Percentiles rank a stretch among this genome's conserved stretches.
Evolutionary conservation across 1,139 yeast species (phyloP).

Genomic region (Candida tetrigidarum): DNA sequence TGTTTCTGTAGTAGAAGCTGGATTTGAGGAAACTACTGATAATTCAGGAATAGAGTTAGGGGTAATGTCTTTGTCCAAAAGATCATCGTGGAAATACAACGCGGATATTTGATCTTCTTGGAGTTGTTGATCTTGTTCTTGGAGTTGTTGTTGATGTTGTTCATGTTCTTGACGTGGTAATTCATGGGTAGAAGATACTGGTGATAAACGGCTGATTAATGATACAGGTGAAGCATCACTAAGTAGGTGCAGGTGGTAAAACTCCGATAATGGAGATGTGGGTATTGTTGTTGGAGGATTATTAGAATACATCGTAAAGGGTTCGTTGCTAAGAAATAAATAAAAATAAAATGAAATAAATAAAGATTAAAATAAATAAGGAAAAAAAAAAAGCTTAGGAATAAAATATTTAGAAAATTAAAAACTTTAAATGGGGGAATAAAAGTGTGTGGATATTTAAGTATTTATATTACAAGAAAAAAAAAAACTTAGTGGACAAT

Average conservation of each 20-base stretch:
- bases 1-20: neutral
- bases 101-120: neutral
- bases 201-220: neutral
- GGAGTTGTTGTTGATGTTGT: neutral
- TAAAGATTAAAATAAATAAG: no score
- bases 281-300: neutral
- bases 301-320: neutral
- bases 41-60: neutral
- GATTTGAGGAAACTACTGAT: neutral
- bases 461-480: no score
- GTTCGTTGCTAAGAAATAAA: no score
- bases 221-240: neutral
- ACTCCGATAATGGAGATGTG: neutral
- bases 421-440: no score
- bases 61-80: neutral
- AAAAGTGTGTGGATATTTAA: no score
- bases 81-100: neutral
- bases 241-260: neutral
- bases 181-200: neutral
- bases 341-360: no score
- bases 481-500: no score
- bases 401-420: no score
- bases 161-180: no score
- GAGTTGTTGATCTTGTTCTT: no score
- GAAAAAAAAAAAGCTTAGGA: no score